Evolutionary conservation across 371 early-diverging fungal genomes (phyloP), one percentile per base, ranked within the genome.

Genomic region (Apophysomyces trapeziformis): DNA sequence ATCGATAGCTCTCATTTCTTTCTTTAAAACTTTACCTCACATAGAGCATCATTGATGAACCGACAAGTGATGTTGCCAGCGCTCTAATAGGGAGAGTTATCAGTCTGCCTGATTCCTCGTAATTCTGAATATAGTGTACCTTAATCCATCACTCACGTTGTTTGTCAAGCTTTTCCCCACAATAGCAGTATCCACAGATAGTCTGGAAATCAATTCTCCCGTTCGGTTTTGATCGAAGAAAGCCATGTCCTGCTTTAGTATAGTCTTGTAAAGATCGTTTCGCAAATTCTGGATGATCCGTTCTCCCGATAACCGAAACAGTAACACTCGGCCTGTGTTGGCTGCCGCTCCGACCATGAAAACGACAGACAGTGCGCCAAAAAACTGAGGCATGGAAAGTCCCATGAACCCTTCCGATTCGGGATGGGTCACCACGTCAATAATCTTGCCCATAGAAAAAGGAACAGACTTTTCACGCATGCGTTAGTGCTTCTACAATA

Each of bases 141-240:
- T 77, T 66, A 94, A 76, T 2, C 93, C 95, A 69, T 94, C 95
- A 16, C 90, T 87, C 36, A 94, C 84, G 67, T 93, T 92, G 62
- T 87, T 87, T 0, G 92, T 93, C 37, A 94, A 70, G 58, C 92
- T 88, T 70, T 89, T 91, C 63, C 92, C 91, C 59, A 93, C 91
- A 43, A 92, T 83, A 11, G 90, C 83, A 16, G 92, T 88, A 70
- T 93, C 93, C 4, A 83, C 79, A 11, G 91, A 87, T 61, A 95
- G 78, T 38, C 95, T 83, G 38, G 89, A 89, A 50, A 92, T 87
- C 50, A 95, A 78, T 67, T 95, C 95, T 38, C 93, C 93, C 2
- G 89, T 89, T 68, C 87, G 74, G 68, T 84, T 90, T 63, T 70
- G 76, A 79, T 94, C 95, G 61, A 92, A 92, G 72, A 93, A 93